Percentiles rank a stretch among this genome's conserved stretches.
These are phyloP conservation scores for Trichosanthes cucumerina DNA, from an alignment of 306 rosid species.

Conservation along the genomic window DNA sequence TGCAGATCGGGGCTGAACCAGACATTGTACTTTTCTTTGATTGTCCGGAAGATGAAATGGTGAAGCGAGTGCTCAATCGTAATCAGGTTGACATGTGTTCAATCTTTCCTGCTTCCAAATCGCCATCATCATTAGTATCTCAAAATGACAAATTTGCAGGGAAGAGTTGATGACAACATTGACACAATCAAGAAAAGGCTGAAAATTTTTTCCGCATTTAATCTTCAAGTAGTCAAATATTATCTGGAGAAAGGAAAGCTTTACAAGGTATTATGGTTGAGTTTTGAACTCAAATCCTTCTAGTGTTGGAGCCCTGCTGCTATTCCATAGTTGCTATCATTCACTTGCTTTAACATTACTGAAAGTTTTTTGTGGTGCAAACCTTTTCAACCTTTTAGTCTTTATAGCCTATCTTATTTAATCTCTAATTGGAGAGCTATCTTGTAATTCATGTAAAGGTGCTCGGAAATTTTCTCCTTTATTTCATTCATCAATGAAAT, in stretches of 20 bases:
- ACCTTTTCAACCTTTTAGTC: too few relatives aligned
- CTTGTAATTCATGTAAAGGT: too few relatives aligned
- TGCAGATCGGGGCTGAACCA: slow-evolving; percentile 75
- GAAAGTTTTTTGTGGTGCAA: too few relatives aligned
- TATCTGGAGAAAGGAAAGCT: slow-evolving; percentile 72
- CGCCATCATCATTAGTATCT: slow-evolving; percentile 1
- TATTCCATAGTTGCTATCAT: background rate
- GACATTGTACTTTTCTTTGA: slow-evolving; percentile 81
- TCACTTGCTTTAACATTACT: background rate
- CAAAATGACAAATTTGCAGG: slow-evolving; percentile 39
- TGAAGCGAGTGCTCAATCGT: slow-evolving; percentile 83
- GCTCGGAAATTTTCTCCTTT: too few relatives aligned
- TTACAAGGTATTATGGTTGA: slow-evolving; percentile 39
- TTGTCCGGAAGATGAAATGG: slow-evolving; percentile 92
- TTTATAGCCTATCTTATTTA: too few relatives aligned
- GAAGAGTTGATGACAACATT: slow-evolving; percentile 90
- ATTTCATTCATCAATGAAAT: too few relatives aligned
- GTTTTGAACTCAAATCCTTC: background rate
- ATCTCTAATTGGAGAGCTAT: too few relatives aligned
- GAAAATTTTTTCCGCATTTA: slow-evolving; percentile 55
- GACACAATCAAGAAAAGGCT: slow-evolving; percentile 83
- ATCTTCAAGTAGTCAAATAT: slow-evolving; percentile 69
- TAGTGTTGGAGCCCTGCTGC: background rate
- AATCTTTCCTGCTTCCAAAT: background rate
- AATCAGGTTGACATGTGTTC: slow-evolving; percentile 51